Evolutionary conservation across 805 yeast species (phyloP).

Genomic region (Spathaspora sp.): DNA sequence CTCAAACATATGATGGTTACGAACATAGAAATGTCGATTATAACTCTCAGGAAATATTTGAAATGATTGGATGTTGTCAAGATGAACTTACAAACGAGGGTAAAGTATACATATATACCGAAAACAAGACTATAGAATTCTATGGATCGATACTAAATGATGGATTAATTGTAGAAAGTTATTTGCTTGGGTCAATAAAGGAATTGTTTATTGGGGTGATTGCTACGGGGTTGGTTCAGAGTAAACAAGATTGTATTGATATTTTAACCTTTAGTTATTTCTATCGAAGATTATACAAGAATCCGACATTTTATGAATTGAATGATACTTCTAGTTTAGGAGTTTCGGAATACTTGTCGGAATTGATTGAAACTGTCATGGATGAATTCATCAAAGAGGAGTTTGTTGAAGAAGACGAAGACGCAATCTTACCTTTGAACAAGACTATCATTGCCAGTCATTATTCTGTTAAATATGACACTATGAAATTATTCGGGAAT

Average conservation of each 20-base stretch:
- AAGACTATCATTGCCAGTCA: constrained; percentile 75
- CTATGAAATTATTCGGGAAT: constrained; percentile 59
- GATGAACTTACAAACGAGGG: constrained; percentile 21
- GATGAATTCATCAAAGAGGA: constrained; percentile 59
- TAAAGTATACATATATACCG: constrained; percentile 53
- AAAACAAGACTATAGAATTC: constrained; percentile 50
- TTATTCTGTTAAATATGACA: constrained; percentile 58
- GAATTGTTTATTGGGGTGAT: constrained; percentile 76
- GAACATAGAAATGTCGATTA: constrained; percentile 73
- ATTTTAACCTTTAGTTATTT: constrained; percentile 85
- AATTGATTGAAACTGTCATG: constrained; percentile 68
- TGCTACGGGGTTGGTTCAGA: constrained; percentile 56
- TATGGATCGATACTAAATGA: constrained; percentile 69
- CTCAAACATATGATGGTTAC: constrained; percentile 66
- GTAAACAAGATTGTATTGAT: constrained; percentile 83
- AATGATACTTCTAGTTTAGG: constrained; percentile 61
- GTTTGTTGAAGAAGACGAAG: constrained; percentile 55
- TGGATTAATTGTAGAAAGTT: constrained; percentile 83
- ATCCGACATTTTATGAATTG: constrained; percentile 89
- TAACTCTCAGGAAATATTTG: constrained; percentile 57
- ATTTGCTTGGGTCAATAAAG: constrained; percentile 50
- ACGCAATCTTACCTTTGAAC: constrained; percentile 53
- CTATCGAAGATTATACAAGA: constrained; percentile 72
- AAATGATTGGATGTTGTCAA: constrained; percentile 56
- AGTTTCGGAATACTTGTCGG: constrained; percentile 78